Evolutionary conservation across 2,329 filamentous ascomycete genomes (phyloP).

Genomic region (Hymenoscyphus scutula): DNA sequence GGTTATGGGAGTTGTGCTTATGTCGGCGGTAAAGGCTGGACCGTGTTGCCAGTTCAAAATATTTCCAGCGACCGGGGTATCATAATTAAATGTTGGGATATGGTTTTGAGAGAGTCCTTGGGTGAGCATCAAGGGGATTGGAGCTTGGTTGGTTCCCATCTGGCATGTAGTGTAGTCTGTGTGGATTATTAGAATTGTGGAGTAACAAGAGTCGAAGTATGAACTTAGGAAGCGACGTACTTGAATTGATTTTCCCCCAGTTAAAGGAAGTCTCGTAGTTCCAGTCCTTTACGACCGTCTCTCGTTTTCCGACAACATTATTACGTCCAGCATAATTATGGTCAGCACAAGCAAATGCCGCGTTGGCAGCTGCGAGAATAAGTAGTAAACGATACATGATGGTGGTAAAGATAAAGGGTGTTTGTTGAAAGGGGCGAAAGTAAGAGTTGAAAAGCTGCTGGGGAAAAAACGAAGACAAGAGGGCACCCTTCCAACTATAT

Average conservation of each 20-base stretch:
- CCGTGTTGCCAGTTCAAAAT: constrained; percentile 51
- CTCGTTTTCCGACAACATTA: constrained; percentile 15
- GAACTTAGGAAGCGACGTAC: constrained; percentile 21
- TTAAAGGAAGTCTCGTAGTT: constrained; percentile 40
- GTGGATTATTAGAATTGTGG: constrained; percentile 5
- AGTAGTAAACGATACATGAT: constrained; percentile 10
- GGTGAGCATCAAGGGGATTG: constrained; percentile 43
- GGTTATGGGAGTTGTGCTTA: constrained; percentile 36
- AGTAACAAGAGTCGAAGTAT: not conserved
- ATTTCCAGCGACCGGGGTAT: constrained; percentile 37
- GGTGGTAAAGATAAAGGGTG: not conserved
- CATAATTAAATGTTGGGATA: constrained; percentile 44
- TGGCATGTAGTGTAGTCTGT: constrained; percentile 46
- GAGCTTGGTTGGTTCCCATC: constrained; percentile 49
- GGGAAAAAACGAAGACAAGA: no score
- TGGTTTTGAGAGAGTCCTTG: constrained; percentile 43
- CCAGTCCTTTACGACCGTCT: constrained; percentile 28
- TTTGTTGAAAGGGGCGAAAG: no score
- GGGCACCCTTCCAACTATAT: no score
- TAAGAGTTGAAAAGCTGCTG: no score
- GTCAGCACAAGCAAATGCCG: constrained; percentile 25
- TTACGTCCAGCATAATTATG: constrained; percentile 20
- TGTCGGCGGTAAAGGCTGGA: constrained; percentile 42
- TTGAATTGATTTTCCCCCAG: constrained; percentile 39
- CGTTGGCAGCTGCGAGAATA: constrained; percentile 13